Percentiles rank a stretch among this genome's conserved stretches.
Conservation (phyloP, 768 basidiomycete genomes). For the Leucosporidium yakuticum region DNA sequence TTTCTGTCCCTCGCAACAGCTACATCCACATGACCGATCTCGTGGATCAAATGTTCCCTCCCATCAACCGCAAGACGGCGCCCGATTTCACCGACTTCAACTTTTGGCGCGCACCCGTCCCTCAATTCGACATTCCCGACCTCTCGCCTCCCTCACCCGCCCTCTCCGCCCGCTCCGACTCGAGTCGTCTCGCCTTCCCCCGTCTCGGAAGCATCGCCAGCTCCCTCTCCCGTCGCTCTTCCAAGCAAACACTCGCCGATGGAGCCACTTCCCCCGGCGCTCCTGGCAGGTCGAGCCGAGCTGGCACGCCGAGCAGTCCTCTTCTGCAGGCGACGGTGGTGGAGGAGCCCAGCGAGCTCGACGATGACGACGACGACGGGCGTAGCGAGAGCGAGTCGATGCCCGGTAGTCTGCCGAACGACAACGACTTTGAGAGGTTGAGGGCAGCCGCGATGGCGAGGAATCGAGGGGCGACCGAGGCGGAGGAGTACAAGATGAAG, state of each 20-base stretch:
- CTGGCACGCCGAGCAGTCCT: constrained; percentile 26
- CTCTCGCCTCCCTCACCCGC: constrained; percentile 72
- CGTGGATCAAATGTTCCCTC: constrained; percentile 99
- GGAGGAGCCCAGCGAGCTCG: constrained; percentile 21
- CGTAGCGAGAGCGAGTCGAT: constrained; percentile 39
- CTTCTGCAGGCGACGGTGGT: constrained; percentile 21
- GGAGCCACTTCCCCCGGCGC: constrained; percentile 18
- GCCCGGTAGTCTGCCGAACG: constrained; percentile 70
- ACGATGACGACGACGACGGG: constrained; percentile 13
- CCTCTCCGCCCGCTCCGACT: constrained; percentile 84
- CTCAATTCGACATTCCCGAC: constrained; percentile 53
- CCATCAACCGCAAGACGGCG: constrained; percentile 70
- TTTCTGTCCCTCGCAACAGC: constrained; percentile 45
- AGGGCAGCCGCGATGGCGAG: constrained; percentile 6
- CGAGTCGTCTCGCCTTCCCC: constrained; percentile 41
- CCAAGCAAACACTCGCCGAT: constrained; percentile 44
- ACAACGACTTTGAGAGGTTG: constrained; percentile 42
- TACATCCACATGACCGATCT: constrained; percentile 99
- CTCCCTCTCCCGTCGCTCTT: constrained; percentile 30
- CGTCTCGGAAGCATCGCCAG: constrained; percentile 42
- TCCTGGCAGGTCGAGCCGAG: constrained; percentile 7
- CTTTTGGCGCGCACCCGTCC: constrained; percentile 79
- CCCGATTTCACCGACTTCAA: constrained; percentile 96
- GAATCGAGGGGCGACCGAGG: not conserved
- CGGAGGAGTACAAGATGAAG: constrained; percentile 8